These are phyloP conservation scores for Singerocomus rubriflavus DNA, from an alignment of 1,284 basidiomycete species.

Conservation along the genomic window DNA sequence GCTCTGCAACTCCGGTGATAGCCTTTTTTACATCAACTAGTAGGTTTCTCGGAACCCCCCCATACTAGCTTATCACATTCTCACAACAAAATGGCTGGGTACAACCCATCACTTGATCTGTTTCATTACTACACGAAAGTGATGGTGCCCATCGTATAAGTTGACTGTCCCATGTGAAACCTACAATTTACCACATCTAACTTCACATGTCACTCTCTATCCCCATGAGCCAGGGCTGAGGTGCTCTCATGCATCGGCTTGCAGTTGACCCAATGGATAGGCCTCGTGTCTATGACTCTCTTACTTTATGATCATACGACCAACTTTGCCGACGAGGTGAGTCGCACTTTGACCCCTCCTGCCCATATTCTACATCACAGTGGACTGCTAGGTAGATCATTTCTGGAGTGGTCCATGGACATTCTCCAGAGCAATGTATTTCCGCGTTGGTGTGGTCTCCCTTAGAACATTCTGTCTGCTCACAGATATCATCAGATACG, in stretches of 20 bases:
- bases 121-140: not conserved
- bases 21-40: not conserved
- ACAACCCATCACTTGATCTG: not conserved
- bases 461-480: not conserved
- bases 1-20: not conserved
- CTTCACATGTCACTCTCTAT: not conserved
- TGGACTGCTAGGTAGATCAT: constrained; percentile 6
- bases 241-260: not conserved
- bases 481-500: constrained; percentile 15
- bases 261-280: not conserved
- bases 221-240: constrained; percentile 1
- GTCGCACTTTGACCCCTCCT: not conserved
- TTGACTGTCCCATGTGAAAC: not conserved
- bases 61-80: not conserved
- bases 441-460: constrained; percentile 8
- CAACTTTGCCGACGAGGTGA: constrained; percentile 17
- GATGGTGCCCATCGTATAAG: constrained; percentile 7
- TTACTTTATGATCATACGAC: constrained; percentile 24
- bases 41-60: not conserved
- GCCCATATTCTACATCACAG: not conserved
- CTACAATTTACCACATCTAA: not conserved
- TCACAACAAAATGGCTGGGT: not conserved
- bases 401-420: constrained; percentile 19
- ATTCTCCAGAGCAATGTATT: constrained; percentile 13
- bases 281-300: constrained; percentile 12